A percentile compares a stretch with the other conserved stretches of the same genome.
Conservation (phyloP, 495 filamentous ascomycete genomes). For the Penicillium pulvis region DNA sequence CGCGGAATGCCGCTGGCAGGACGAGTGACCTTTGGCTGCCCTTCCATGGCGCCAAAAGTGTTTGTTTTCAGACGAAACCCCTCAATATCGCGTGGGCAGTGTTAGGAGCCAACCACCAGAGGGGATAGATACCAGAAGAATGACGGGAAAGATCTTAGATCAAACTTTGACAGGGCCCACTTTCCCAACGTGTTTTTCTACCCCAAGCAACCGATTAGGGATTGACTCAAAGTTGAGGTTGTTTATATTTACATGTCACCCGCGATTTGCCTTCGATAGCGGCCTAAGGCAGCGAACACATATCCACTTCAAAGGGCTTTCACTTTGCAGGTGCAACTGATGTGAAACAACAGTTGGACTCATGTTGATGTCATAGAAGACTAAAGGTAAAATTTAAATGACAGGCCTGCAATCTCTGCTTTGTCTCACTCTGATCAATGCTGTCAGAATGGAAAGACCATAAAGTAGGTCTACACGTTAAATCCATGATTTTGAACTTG, state of each 20-base stretch:
- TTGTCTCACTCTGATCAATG: too few species aligned
- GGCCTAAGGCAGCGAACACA: conserved; percentile 27
- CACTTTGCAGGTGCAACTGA: background rate
- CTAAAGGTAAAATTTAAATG: too few species aligned
- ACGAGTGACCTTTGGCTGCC: conserved; percentile 31
- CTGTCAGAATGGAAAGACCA: too few species aligned
- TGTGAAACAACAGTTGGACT: background rate
- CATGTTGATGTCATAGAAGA: background rate
- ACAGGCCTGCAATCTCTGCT: too few species aligned
- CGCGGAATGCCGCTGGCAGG: conserved; percentile 45
- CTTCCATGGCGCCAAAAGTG: conserved; percentile 34
- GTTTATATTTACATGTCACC: conserved; percentile 32
- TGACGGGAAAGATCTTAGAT: background rate
- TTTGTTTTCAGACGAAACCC: conserved; percentile 1
- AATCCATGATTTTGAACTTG: too few species aligned
- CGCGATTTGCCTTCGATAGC: conserved; percentile 19
- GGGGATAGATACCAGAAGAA: background rate
- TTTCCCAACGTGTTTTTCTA: conserved; percentile 1
- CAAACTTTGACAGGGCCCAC: conserved; percentile 7
- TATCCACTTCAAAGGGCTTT: background rate
- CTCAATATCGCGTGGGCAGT: background rate
- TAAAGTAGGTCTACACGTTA: too few species aligned
- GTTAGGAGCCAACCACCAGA: background rate
- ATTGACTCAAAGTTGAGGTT: conserved; percentile 15
- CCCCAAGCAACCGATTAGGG: conserved; percentile 1